Evolutionary conservation across 805 yeast species (phyloP), one percentile per base, ranked within the genome.

Genomic region (Citeromyces matritensis): DNA sequence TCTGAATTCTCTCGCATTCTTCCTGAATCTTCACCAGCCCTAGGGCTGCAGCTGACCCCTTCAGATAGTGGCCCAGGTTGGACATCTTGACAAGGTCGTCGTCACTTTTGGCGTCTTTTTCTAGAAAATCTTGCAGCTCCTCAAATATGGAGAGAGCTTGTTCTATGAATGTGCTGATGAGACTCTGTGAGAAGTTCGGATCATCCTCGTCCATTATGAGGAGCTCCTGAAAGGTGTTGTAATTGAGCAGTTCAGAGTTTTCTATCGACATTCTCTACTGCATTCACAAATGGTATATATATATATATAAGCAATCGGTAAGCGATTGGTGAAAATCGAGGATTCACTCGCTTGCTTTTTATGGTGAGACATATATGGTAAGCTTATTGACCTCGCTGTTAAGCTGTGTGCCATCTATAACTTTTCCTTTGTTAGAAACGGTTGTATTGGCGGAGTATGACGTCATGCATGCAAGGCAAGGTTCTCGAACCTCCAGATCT

Each of bases 171-270:
- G 93, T 85, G 37, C 69, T 69, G 33, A 88, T 77, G 35, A 91
- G 61, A 24, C 79, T 66, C 43, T 72, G 62, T 23, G 88, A 76
- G 59, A 91, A 91, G 6, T 84, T 95, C 36, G 86, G 91, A 47
- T 81, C 94, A 45, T 88, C 97, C 47, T 88, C 95, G 53, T 91
- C 98, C 96, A 91, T 86, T 33, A 82, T 75, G 31, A 86, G 68
- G 35, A 91, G 64, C 58, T 91, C 97, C 35, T 76, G 72, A 49
- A 91, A 78, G 19, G 85, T 88, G 27, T 69, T 59, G 95, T 95
- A 84, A 50, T 85, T 86, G 37, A 91, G 76, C 39, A 82, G 60
- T 26, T 82, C 93, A 7, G 73, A 49, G 42, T 56, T 58, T 41
- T 66, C 51, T 10, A 50, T 33, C 2, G 45, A 45, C 21, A 17